These are phyloP conservation scores for Davidsoniella neocaledoniae DNA, from an alignment of 2,329 filamentous ascomycete species.

Conservation along the genomic window DNA sequence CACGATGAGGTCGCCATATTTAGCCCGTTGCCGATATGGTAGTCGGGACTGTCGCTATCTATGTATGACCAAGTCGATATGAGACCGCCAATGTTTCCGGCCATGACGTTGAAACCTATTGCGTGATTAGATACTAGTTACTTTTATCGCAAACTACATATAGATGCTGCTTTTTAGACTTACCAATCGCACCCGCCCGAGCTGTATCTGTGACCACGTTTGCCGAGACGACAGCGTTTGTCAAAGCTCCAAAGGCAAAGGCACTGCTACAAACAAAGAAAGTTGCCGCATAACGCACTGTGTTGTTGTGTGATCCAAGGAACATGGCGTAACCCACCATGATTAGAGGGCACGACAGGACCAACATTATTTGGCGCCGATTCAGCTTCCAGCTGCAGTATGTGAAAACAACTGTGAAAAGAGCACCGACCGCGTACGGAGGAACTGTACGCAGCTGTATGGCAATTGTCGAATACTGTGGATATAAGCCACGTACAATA, in stretches of 20 bases:
- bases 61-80: constrained; percentile 49
- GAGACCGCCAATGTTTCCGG: constrained; percentile 48
- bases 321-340: constrained; percentile 51
- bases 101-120: constrained; percentile 30
- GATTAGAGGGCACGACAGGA: constrained; percentile 36
- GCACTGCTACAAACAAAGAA: constrained; percentile 45
- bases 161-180: constrained; percentile 17
- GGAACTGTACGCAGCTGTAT: constrained; percentile 50
- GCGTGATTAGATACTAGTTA: neutral
- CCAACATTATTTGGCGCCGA: constrained; percentile 36
- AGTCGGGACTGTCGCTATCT: constrained; percentile 45
- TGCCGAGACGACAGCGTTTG: constrained; percentile 44
- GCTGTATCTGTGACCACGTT: constrained; percentile 52
- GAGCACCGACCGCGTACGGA: constrained; percentile 44
- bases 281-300: constrained; percentile 43
- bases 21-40: constrained; percentile 51
- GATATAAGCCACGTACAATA: constrained; percentile 48
- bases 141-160: neutral
- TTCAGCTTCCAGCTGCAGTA: constrained; percentile 41
- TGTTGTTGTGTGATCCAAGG: constrained; percentile 28
- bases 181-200: constrained; percentile 43
- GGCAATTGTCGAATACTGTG: constrained; percentile 34
- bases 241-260: constrained; percentile 43
- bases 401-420: constrained; percentile 41
- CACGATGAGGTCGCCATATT: constrained; percentile 46